phyloP scores from a whole-genome alignment of 2,329 filamentous ascomycete genomes.

The Hypoxylon sp. region DNA sequence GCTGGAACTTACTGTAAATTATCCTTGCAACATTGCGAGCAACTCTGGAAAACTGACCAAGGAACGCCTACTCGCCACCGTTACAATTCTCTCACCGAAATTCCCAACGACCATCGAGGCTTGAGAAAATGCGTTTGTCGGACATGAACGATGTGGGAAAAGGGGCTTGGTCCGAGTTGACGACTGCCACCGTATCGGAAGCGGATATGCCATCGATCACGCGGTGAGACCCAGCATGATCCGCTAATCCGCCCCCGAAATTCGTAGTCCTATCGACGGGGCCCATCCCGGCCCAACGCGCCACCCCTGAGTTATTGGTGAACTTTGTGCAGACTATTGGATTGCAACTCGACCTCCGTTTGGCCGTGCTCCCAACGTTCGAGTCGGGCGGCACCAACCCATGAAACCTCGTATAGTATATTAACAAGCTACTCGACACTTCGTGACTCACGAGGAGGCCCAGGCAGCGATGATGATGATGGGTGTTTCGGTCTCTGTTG shows the following conservation, averaged over 20 bases:
- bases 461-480: conserved; percentile 51
- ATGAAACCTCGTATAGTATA: conserved; percentile 9
- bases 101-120: background rate
- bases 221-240: conserved; percentile 70
- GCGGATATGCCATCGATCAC: conserved; percentile 67
- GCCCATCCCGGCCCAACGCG: conserved; percentile 55
- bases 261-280: conserved; percentile 69
- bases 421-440: conserved; percentile 62
- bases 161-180: conserved; percentile 55
- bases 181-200: conserved; percentile 60
- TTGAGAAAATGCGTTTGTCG: conserved; percentile 11
- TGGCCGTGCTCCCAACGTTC: conserved; percentile 62
- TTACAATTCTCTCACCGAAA: background rate
- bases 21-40: background rate
- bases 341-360: conserved; percentile 61
- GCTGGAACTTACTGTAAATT: background rate
- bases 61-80: background rate
- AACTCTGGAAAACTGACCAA: background rate
- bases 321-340: conserved; percentile 70
- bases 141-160: conserved; percentile 56
- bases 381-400: conserved; percentile 16
- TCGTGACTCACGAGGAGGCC: conserved; percentile 49
- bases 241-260: conserved; percentile 65
- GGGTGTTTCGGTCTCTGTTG: conserved; percentile 59
- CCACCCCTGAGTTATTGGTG: conserved; percentile 63